Evolutionary conservation across 768 basidiomycete species (phyloP).

Genomic region (Boletus vermiculosoides): DNA sequence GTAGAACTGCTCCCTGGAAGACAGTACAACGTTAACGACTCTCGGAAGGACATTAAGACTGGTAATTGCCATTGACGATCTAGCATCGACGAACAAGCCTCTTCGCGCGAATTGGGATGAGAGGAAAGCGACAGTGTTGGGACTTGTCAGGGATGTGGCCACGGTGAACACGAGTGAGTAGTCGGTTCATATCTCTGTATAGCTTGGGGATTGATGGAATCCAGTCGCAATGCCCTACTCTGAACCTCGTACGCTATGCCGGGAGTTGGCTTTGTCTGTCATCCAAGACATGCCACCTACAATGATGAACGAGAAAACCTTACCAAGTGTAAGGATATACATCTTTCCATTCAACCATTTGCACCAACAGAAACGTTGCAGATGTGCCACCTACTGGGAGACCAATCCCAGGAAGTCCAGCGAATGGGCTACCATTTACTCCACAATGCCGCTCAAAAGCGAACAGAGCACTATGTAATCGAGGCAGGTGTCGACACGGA

Average conservation of each 20-base stretch:
- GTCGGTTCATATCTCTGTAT: background rate
- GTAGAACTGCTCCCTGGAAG: constrained; percentile 61
- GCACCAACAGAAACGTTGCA: constrained; percentile 30
- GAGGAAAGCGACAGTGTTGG: constrained; percentile 50
- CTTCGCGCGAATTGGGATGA: constrained; percentile 70
- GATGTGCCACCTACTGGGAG: constrained; percentile 80
- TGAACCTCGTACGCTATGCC: constrained; percentile 62
- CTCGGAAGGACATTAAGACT: constrained; percentile 72
- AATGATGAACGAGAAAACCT: constrained; percentile 59
- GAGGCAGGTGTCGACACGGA: constrained; percentile 82
- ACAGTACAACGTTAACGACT: constrained; percentile 55
- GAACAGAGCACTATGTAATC: constrained; percentile 82
- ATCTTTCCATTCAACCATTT: background rate
- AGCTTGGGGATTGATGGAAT: background rate
- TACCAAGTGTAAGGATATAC: constrained; percentile 52
- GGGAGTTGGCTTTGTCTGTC: constrained; percentile 65
- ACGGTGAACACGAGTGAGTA: constrained; percentile 51
- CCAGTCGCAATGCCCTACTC: constrained; percentile 36
- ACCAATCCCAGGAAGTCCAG: constrained; percentile 64
- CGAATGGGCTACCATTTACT: constrained; percentile 76
- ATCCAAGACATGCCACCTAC: constrained; percentile 63
- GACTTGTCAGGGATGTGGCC: constrained; percentile 60
- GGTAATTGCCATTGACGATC: constrained; percentile 64
- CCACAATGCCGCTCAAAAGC: constrained; percentile 62
- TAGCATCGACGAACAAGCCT: constrained; percentile 68